Conservation (phyloP, 495 filamentous ascomycete species). For the Neurospora sp. region DNA sequence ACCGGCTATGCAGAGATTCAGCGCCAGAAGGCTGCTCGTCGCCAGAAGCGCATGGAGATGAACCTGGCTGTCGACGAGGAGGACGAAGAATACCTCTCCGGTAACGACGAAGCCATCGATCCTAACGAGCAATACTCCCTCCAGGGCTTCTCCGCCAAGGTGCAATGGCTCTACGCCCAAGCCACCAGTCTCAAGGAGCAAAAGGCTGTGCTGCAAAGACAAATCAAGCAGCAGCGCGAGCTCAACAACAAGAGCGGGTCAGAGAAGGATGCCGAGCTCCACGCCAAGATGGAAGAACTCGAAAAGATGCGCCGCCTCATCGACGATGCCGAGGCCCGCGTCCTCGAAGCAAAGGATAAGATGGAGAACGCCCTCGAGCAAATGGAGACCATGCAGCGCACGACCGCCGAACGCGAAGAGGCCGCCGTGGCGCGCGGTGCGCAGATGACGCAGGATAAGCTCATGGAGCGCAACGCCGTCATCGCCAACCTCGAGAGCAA, state of each 20-base stretch:
- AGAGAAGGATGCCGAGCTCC: conserved; percentile 50
- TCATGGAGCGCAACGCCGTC: conserved; percentile 37
- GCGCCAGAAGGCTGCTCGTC: conserved; percentile 40
- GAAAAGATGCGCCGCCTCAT: conserved; percentile 41
- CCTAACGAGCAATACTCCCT: conserved; percentile 53
- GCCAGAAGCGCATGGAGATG: conserved; percentile 30
- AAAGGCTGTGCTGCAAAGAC: conserved; percentile 70
- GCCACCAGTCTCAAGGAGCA: conserved; percentile 65
- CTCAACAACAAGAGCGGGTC: conserved; percentile 59
- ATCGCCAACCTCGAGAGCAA: conserved; percentile 39
- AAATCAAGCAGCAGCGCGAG: conserved; percentile 88
- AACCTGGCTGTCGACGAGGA: conserved; percentile 30
- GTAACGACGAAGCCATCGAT: conserved; percentile 39
- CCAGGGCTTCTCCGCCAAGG: conserved; percentile 57
- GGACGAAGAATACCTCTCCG: conserved; percentile 36
- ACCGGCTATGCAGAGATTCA: conserved; percentile 50
- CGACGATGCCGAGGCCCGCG: conserved; percentile 36
- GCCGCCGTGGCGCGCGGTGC: conserved; percentile 25
- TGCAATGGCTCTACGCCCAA: conserved; percentile 62
- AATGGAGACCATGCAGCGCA: conserved; percentile 34
- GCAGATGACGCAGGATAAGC: conserved; percentile 35
- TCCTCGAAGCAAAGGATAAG: conserved; percentile 32
- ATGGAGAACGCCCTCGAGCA: conserved; percentile 44
- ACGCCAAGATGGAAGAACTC: conserved; percentile 40
- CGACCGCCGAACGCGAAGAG: conserved; percentile 18